phyloP scores from a whole-genome alignment of 1,284 basidiomycete species.

The Ceratobasidium sp. region DNA sequence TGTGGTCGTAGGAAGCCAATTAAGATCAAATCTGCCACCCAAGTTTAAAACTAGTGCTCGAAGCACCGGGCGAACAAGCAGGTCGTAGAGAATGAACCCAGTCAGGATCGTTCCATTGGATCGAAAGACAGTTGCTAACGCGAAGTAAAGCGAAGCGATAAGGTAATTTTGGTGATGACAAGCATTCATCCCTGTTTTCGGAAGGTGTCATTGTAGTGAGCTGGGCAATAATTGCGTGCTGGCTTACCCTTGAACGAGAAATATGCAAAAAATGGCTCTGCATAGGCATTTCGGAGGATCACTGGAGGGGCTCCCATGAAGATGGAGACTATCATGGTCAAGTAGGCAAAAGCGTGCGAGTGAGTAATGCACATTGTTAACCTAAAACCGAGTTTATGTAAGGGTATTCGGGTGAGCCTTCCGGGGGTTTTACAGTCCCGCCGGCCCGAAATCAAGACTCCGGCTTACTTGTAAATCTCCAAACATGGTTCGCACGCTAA shows the following conservation, averaged over 20 bases:
- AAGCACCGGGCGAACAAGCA: constrained; percentile 68
- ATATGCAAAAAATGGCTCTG: constrained; percentile 87
- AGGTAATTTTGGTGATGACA: constrained; percentile 66
- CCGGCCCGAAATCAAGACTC: neutral
- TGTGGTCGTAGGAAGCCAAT: no score
- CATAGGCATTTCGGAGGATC: constrained; percentile 77
- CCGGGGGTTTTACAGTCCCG: no score
- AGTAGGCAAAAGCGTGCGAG: constrained; percentile 69
- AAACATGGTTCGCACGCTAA: constrained; percentile 53
- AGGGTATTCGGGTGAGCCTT: neutral
- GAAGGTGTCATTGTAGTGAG: constrained; percentile 16
- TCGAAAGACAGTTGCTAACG: constrained; percentile 75
- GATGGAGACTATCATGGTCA: constrained; percentile 77
- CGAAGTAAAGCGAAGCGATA: constrained; percentile 71
- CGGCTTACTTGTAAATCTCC: constrained; percentile 64
- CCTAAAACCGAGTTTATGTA: neutral
- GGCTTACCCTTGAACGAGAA: constrained; percentile 78
- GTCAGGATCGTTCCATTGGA: constrained; percentile 84
- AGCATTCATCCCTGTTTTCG: constrained; percentile 67
- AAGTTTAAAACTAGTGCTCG: neutral
- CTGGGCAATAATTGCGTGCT: constrained; percentile 5
- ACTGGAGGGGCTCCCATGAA: constrained; percentile 85
- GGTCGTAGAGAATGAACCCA: constrained; percentile 81
- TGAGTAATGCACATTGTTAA: constrained; percentile 41
- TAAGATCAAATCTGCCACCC: neutral